Conservation (phyloP, 371 early-diverging fungal genomes). For the Haplosporangium sp. region DNA sequence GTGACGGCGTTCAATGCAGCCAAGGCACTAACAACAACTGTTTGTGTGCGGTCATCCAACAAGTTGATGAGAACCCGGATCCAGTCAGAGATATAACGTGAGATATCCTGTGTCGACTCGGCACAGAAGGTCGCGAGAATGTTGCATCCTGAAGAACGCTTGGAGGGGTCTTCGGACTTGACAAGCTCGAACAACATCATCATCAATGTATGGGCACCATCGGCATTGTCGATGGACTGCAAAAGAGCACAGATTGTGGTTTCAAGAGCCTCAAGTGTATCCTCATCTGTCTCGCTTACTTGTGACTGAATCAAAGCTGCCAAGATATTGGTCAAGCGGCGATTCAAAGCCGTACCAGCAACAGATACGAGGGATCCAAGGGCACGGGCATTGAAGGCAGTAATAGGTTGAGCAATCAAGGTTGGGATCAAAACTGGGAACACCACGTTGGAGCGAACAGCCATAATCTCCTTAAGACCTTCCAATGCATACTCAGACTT, state of each 20-base stretch:
- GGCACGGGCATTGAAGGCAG: slow-evolving; percentile 92
- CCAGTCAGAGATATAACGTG: slow-evolving; percentile 88
- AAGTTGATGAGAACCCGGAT: slow-evolving; percentile 80
- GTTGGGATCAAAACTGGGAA: slow-evolving; percentile 97
- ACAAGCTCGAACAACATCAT: slow-evolving; percentile 75
- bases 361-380: slow-evolving; percentile 91
- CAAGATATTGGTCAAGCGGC: slow-evolving; percentile 83
- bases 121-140: slow-evolving; percentile 77
- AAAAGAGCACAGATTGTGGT: slow-evolving; percentile 77
- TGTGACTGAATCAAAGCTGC: slow-evolving; percentile 84
- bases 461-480: slow-evolving; percentile 96
- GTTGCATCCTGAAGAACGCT: slow-evolving; percentile 71
- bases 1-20: slow-evolving; percentile 83
- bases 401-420: slow-evolving; percentile 88
- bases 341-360: slow-evolving; percentile 88
- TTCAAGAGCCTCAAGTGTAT: slow-evolving; percentile 74
- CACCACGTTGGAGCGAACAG: slow-evolving; percentile 93
- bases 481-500: slow-evolving; percentile 86
- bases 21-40: slow-evolving; percentile 81
- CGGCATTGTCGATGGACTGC: slow-evolving; percentile 78
- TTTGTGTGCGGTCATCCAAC: slow-evolving; percentile 67
- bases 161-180: slow-evolving; percentile 64
- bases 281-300: slow-evolving; percentile 72
- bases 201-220: slow-evolving; percentile 82
- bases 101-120: slow-evolving; percentile 70